Evolutionary conservation across 2,329 filamentous ascomycete genomes (phyloP).

Genomic region (Fusarium redolens): DNA sequence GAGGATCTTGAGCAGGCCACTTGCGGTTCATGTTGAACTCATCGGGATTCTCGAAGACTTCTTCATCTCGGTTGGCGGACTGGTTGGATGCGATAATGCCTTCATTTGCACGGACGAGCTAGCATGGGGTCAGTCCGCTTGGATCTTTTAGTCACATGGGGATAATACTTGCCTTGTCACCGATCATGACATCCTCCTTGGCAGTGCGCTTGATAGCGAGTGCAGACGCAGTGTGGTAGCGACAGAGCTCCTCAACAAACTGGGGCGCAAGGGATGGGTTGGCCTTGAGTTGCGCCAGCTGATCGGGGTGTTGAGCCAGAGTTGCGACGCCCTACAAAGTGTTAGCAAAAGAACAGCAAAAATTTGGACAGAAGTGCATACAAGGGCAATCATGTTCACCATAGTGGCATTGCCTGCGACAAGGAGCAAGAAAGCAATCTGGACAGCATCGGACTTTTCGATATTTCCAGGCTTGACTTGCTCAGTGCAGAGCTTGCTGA

Average conservation of each 20-base stretch:
- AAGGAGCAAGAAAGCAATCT: slow-evolving; percentile 62
- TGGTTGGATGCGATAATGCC: slow-evolving; percentile 61
- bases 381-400: slow-evolving; percentile 62
- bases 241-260: slow-evolving; percentile 62
- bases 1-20: slow-evolving; percentile 46
- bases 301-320: slow-evolving; percentile 56
- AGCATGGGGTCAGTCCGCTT: neutral
- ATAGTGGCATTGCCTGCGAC: slow-evolving; percentile 65
- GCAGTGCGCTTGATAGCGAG: slow-evolving; percentile 60
- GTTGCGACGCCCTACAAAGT: slow-evolving; percentile 55
- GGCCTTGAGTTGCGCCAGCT: slow-evolving; percentile 55
- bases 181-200: slow-evolving; percentile 58
- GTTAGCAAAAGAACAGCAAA: accelerated
- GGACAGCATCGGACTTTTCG: slow-evolving; percentile 55
- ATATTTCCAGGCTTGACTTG: slow-evolving; percentile 55
- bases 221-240: slow-evolving; percentile 60
- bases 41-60: slow-evolving; percentile 55
- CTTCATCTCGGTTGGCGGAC: slow-evolving; percentile 60
- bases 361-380: slow-evolving; percentile 8
- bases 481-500: slow-evolving; percentile 57
- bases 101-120: slow-evolving; percentile 55
- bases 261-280: slow-evolving; percentile 51
- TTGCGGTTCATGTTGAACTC: slow-evolving; percentile 57
- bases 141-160: neutral
- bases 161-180: slow-evolving; percentile 51